These are phyloP conservation scores for Fusarium buxicola DNA, from an alignment of 2,329 filamentous ascomycete genomes.

Conservation along the genomic window DNA sequence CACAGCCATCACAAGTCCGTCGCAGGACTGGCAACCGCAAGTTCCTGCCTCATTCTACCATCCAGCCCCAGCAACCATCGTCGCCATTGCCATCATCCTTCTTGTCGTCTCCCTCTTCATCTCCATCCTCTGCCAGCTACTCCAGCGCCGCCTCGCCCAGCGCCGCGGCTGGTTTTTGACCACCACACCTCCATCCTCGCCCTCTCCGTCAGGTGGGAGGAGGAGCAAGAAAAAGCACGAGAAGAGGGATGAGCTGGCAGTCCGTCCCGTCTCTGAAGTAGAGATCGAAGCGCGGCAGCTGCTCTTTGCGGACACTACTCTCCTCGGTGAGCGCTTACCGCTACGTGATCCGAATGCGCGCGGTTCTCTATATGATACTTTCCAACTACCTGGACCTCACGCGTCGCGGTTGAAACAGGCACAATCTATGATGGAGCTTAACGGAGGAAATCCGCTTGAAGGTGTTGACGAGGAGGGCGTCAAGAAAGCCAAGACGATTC, in stretches of 20 bases:
- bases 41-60: slow-evolving; percentile 19
- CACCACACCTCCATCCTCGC: slow-evolving; percentile 18
- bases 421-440: slow-evolving; percentile 44
- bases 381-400: slow-evolving; percentile 39
- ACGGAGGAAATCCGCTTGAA: slow-evolving; percentile 36
- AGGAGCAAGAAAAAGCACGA: slow-evolving; percentile 7
- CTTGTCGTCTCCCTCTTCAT: slow-evolving; percentile 35
- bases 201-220: slow-evolving; percentile 13
- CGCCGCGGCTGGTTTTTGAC: slow-evolving; percentile 32
- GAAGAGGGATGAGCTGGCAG: background rate
- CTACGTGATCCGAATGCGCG: slow-evolving; percentile 30
- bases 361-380: slow-evolving; percentile 43
- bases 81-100: slow-evolving; percentile 37
- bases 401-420: slow-evolving; percentile 36
- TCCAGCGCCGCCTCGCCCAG: slow-evolving; percentile 23
- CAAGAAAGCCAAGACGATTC: slow-evolving; percentile 42
- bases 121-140: slow-evolving; percentile 33
- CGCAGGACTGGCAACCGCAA: slow-evolving; percentile 1
- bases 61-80: slow-evolving; percentile 35
- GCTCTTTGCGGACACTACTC: slow-evolving; percentile 23
- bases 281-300: slow-evolving; percentile 37
- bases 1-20: background rate
- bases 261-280: slow-evolving; percentile 25
- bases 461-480: slow-evolving; percentile 12
- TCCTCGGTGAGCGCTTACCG: slow-evolving; percentile 33